Conservation (phyloP, 768 basidiomycete species). For the Sutorius australiensis region DNA sequence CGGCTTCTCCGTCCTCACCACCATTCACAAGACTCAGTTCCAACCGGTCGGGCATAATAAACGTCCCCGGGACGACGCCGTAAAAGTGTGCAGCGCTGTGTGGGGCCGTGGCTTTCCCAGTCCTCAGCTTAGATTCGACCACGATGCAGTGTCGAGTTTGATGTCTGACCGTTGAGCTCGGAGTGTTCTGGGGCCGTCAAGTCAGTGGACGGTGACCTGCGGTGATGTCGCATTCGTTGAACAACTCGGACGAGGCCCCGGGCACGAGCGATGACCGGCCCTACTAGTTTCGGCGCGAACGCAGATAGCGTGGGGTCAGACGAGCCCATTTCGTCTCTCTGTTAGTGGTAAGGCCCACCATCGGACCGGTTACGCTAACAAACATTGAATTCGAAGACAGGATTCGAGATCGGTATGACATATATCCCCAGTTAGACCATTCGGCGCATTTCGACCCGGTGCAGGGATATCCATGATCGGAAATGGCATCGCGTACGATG, state of each 20-base stretch:
- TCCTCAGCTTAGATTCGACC: too few species aligned
- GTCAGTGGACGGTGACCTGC: conserved; percentile 14
- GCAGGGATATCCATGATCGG: conserved; percentile 35
- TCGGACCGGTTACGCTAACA: conserved; percentile 17
- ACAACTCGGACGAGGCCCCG: conserved; percentile 39
- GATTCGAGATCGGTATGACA: conserved; percentile 29
- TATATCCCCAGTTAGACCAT: conserved; percentile 16
- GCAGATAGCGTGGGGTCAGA: conserved; percentile 44
- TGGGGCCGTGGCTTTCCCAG: too few species aligned
- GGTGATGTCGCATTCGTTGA: conserved; percentile 29
- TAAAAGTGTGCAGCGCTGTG: too few species aligned
- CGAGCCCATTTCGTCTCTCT: conserved; percentile 36
- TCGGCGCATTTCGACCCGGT: conserved; percentile 23
- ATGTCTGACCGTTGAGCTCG: too few species aligned
- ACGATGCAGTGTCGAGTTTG: too few species aligned
- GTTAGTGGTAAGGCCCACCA: not conserved
- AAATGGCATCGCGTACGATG: conserved; percentile 35
- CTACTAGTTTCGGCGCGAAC: conserved; percentile 36
- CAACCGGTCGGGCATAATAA: conserved; percentile 31
- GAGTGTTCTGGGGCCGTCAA: conserved; percentile 4
- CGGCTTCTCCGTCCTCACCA: conserved; percentile 40
- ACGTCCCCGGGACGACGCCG: conserved; percentile 33
- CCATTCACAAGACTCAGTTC: conserved; percentile 38
- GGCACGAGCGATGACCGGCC: conserved; percentile 35
- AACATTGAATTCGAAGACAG: conserved; percentile 36